A percentile compares a stretch with the other conserved stretches of the same genome.
phyloP scores from a whole-genome alignment of 2,329 filamentous ascomycete species.

The Conoideocrella luteorostrata region DNA sequence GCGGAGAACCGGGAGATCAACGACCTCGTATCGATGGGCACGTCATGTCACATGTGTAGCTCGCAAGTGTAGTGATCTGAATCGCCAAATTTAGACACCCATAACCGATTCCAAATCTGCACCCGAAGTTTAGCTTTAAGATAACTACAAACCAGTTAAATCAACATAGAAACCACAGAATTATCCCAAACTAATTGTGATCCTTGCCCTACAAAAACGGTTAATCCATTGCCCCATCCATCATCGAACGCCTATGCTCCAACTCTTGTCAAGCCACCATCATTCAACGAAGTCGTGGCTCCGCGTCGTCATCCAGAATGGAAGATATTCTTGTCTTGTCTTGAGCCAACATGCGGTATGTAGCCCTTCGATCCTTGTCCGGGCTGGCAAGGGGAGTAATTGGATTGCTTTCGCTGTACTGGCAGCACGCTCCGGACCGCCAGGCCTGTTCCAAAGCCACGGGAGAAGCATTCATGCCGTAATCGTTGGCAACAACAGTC shows the following conservation, averaged over 20 bases:
- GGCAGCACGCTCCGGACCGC: slow-evolving; percentile 42
- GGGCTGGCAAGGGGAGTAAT: slow-evolving; percentile 49
- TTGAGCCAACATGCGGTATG: slow-evolving; percentile 29
- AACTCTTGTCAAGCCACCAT: neutral
- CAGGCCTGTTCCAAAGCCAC: slow-evolving; percentile 65
- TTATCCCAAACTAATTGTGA: too few relatives aligned
- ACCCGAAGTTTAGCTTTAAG: too few relatives aligned
- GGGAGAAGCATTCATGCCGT: slow-evolving; percentile 57
- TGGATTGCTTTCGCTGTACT: slow-evolving; percentile 34
- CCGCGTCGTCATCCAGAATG: slow-evolving; percentile 39
- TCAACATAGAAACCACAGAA: neutral
- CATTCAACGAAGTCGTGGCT: neutral
- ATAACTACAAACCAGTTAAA: too few relatives aligned
- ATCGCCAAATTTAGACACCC: too few relatives aligned
- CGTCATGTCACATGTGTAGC: too few relatives aligned
- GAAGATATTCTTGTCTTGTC: slow-evolving; percentile 58
- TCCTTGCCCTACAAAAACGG: too few relatives aligned
- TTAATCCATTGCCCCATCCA: too few relatives aligned
- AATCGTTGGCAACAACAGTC: slow-evolving; percentile 64
- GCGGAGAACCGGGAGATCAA: too few relatives aligned
- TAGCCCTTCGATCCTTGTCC: slow-evolving; percentile 37
- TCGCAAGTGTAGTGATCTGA: too few relatives aligned
- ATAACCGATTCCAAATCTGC: too few relatives aligned
- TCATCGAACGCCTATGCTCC: too few relatives aligned
- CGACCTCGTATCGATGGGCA: too few relatives aligned